Percentiles rank a stretch among this genome's conserved stretches.
phyloP scores from a whole-genome alignment of 352 stramenopile species.

The Pythium chondricola region DNA sequence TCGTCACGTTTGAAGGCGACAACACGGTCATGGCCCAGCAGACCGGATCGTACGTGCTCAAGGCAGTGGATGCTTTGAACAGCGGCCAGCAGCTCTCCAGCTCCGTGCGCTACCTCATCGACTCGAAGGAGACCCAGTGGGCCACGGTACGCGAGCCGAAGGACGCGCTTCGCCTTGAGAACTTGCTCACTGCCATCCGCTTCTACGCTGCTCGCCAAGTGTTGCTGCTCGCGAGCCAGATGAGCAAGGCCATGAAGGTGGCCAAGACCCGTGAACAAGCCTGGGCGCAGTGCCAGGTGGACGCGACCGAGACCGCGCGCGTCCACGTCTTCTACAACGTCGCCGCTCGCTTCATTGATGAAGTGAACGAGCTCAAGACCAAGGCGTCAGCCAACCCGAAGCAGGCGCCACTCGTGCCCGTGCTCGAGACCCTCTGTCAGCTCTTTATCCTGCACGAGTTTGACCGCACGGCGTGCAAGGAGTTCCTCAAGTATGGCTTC shows the following conservation, averaged over 20 bases:
- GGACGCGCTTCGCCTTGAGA: conserved; percentile 26
- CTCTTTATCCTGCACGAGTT: conserved; percentile 78
- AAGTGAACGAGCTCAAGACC: conserved; percentile 41
- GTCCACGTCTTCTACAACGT: conserved; percentile 78
- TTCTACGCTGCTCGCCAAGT: conserved; percentile 51
- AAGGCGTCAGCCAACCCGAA: conserved; percentile 2
- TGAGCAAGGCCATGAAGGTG: conserved; percentile 13
- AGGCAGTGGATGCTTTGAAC: conserved; percentile 44
- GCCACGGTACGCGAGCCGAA: conserved; percentile 13
- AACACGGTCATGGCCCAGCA: conserved; percentile 97
- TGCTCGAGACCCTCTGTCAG: conserved; percentile 54
- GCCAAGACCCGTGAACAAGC: conserved; percentile 22
- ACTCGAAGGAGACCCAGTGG: conserved; percentile 28
- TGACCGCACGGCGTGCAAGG: conserved; percentile 34
- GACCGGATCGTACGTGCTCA: conserved; percentile 67
- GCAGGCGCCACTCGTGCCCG: conserved; percentile 30
- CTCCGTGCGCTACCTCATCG: conserved; percentile 52
- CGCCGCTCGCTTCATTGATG: conserved; percentile 44
- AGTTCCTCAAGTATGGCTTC: conserved; percentile 57
- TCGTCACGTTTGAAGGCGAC: conserved; percentile 95
- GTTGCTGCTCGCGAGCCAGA: conserved; percentile 30
- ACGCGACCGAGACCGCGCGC: conserved; percentile 61
- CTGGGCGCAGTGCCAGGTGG: conserved; percentile 68
- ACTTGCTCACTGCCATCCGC: conserved; percentile 38
- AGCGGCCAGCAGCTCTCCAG: conserved; percentile 42